Evolutionary conservation across 2,329 filamentous ascomycete species (phyloP), one percentile per base, ranked within the genome.

Genomic region (Metarhizium rileyi): DNA sequence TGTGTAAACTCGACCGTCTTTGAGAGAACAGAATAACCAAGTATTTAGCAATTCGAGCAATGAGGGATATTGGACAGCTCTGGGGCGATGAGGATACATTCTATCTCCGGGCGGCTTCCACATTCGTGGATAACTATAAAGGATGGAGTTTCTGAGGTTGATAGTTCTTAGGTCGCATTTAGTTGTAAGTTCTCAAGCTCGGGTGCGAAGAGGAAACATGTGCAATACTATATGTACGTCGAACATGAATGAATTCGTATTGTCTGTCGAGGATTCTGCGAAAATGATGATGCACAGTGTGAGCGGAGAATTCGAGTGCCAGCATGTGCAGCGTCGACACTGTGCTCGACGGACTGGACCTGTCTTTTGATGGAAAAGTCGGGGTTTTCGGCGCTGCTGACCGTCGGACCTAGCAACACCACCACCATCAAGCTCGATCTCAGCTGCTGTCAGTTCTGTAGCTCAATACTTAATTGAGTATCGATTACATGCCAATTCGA

Each of bases 91-190:
- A 76, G 4, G 75, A 83, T 53, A 72, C 81, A 36, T 77, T 70
- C 52, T 89, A 86, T 59, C 69, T 90, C 27, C 77, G 78, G 49
- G 77, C 84, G 6, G 86, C 87, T 2, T 75, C 87, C 22, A 78
- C 80, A 46, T 87, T 91, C 66, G 83, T 80, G 3, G 82, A 87
- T 54, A 83, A 85, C 51, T 91, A 90, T 60, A 66, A 78, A 36
- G 81, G 81, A 0, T 91, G 87, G 87, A 64, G 64, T 5, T 70
- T 66, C 54, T 70, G 51, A 62, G 18, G n/a, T 27, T 16, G 33
- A 18, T 25, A 18, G 33, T n/a, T 35, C 38, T 46, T 27, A n/a
- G 44, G 25, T 46, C 26, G 23, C 40, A 53, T 52, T 48, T 52
- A 46, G 8, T 28, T 28, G 27, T 28, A 28, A 28, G 12, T 2